phyloP scores from a whole-genome alignment of 768 basidiomycete genomes.

The Tulasnella sp. region DNA sequence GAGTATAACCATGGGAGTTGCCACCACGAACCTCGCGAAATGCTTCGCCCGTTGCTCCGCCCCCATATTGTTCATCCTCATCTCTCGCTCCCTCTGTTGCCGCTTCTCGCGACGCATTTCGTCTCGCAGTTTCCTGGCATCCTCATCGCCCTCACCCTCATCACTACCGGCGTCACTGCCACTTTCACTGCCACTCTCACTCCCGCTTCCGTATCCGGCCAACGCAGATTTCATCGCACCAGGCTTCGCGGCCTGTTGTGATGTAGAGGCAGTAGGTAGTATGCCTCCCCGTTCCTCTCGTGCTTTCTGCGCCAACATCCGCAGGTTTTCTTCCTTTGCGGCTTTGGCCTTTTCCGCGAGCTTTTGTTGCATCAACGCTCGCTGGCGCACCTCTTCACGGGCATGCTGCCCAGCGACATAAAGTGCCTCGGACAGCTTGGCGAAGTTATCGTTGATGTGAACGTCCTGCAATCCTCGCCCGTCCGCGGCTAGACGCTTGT shows the following conservation, averaged over 20 bases:
- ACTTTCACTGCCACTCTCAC: conserved; percentile 32
- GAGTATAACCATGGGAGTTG: neutral
- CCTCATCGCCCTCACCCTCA: conserved; percentile 44
- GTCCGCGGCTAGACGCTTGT: conserved; percentile 95
- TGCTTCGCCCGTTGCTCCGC: conserved; percentile 91
- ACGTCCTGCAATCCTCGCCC: conserved; percentile 98
- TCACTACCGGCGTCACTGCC: conserved; percentile 45
- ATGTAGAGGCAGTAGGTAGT: conserved; percentile 29
- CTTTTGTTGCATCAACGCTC: conserved; percentile 95
- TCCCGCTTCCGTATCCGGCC: conserved; percentile 79
- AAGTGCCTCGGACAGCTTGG: conserved; percentile 93
- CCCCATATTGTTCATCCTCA: conserved; percentile 99
- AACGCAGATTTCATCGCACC: conserved; percentile 64
- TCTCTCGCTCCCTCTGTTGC: conserved; percentile 86
- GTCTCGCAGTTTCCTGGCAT: conserved; percentile 76
- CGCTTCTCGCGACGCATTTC: conserved; percentile 85
- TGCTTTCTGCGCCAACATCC: conserved; percentile 87
- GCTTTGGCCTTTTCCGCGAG: conserved; percentile 98
- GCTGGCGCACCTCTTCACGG: conserved; percentile 93
- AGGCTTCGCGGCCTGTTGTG: conserved; percentile 35
- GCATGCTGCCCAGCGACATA: conserved; percentile 95
- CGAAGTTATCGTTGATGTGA: conserved; percentile 98
- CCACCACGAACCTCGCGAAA: conserved; percentile 51
- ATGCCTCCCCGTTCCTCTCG: conserved; percentile 86
- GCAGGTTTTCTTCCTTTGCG: conserved; percentile 89